phyloP scores from a whole-genome alignment of 1,139 yeast genomes.

The Scheffersomyces segobiensis region DNA sequence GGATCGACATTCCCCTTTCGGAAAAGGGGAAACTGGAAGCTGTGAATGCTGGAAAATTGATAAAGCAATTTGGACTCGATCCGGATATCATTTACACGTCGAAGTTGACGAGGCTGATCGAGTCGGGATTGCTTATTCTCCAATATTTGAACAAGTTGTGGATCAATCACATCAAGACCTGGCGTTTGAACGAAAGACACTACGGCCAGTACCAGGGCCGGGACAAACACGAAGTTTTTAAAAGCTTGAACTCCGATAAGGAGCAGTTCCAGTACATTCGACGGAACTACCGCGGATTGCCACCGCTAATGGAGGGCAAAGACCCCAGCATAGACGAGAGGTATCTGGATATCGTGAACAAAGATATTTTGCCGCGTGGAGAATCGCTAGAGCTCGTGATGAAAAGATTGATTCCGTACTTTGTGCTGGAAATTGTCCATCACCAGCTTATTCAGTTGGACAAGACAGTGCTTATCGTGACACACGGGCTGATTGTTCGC shows the following conservation, averaged over 20 bases:
- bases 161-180: slow-evolving; percentile 53
- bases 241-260: slow-evolving; percentile 55
- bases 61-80: slow-evolving; percentile 34
- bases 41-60: slow-evolving; percentile 53
- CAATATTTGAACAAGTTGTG: slow-evolving; percentile 45
- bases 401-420: slow-evolving; percentile 58
- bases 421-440: slow-evolving; percentile 41
- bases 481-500: slow-evolving; percentile 77
- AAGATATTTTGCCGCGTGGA: slow-evolving; percentile 53
- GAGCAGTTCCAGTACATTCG: slow-evolving; percentile 66
- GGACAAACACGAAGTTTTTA: slow-evolving; percentile 53
- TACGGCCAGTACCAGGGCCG: slow-evolving; percentile 79
- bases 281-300: slow-evolving; percentile 67
- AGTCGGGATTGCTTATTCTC: slow-evolving; percentile 63
- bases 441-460: slow-evolving; percentile 34
- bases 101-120: slow-evolving; percentile 61
- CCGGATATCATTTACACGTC: slow-evolving; percentile 68
- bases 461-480: slow-evolving; percentile 59
- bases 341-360: slow-evolving; percentile 30
- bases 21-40: slow-evolving; percentile 67
- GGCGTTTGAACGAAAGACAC: slow-evolving; percentile 80
- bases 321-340: slow-evolving; percentile 48
- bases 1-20: slow-evolving; percentile 75
- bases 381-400: slow-evolving; percentile 72
- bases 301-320: slow-evolving; percentile 47